Conservation (phyloP, 2,329 filamentous ascomycete species). For the Ascocoryne sarcoides region DNA sequence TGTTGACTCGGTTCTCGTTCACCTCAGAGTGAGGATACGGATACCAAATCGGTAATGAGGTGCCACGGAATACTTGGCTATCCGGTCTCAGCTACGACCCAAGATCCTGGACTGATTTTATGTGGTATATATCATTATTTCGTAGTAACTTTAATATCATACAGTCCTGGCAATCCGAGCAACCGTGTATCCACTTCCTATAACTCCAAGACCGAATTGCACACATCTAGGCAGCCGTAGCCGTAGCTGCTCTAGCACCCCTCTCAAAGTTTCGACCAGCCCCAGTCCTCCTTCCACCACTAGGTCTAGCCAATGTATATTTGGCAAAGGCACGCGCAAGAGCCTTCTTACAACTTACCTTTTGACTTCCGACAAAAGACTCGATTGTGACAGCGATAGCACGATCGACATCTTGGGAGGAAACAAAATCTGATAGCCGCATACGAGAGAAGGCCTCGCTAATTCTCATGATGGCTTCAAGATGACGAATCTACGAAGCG, state of each 20-base stretch:
- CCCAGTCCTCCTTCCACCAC: constrained; percentile 22
- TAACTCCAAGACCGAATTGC: no score
- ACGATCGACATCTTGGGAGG: constrained; percentile 82
- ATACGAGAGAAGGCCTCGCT: constrained; percentile 93
- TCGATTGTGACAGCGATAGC: constrained; percentile 96
- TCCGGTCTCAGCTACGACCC: no score
- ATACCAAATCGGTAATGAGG: no score
- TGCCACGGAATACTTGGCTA: no score
- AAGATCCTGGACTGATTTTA: no score
- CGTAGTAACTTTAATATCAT: no score
- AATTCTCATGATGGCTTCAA: constrained; percentile 96
- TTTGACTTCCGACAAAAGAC: constrained; percentile 91
- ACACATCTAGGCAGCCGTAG: constrained; percentile 20
- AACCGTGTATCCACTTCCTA: no score
- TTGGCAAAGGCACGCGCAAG: constrained; percentile 92
- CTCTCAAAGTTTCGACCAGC: constrained; percentile 18
- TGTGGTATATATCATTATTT: no score
- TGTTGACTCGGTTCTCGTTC: no score
- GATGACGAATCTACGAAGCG: constrained; percentile 69
- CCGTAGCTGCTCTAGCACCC: constrained; percentile 18
- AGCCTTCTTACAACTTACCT: constrained; percentile 96
- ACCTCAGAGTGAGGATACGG: no score
- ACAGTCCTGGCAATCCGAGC: no score
- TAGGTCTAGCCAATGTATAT: constrained; percentile 53
- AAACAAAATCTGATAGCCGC: constrained; percentile 94